Evolutionary conservation across 2,329 filamentous ascomycete genomes (phyloP), one percentile per base, ranked within the genome.

Genomic region (Colletotrichum eremochloae): DNA sequence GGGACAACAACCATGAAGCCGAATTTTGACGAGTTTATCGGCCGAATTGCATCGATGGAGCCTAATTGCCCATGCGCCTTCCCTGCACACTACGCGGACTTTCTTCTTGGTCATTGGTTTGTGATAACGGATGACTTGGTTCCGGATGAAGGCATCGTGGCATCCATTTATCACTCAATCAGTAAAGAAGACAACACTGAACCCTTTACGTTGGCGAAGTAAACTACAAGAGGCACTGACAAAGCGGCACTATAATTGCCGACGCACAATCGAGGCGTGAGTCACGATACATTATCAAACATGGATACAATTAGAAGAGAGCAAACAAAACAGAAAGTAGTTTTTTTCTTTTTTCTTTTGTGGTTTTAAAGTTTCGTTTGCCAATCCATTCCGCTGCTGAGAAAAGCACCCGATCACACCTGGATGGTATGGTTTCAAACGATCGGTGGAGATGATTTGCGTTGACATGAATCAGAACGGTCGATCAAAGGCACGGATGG

Each of bases 391-490:
- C 5, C 20, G 44, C 3, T 3, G n/a, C 8, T 2, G 33, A 29
- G 7, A 24, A 24, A 29, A 24, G 5, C 5, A 24, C 38, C 7
- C 2, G 33, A 7, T 6, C 36, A 33, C 53, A 15, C n/a, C 14
- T 15, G 20, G 31, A 20, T n/a, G 42, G 40, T 2, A 15, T 18
- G 9, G 67, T 66, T 69, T 60, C 40, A 63, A 63, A 57, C 40
- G 2, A 29, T n/a, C 24, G n/a, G 24, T 62, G 64, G 42, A 38
- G 33, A 12, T 52, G 64, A 57, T 71, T 36, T 6, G 24, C 64
- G 15, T 33, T 9, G 42, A 3, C 63, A 1, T 63, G 42, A 62
- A n/a, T 15, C 57, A 42, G 15, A 36, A 38, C 15, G 11, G 63
- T 24, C 14, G n/a, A 70, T 56, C 55, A 55, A n/a, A 31, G 14